Evolutionary conservation across 176 grass and related monocot genomes (phyloP).

Genomic region (Cymbopogon citratus): DNA sequence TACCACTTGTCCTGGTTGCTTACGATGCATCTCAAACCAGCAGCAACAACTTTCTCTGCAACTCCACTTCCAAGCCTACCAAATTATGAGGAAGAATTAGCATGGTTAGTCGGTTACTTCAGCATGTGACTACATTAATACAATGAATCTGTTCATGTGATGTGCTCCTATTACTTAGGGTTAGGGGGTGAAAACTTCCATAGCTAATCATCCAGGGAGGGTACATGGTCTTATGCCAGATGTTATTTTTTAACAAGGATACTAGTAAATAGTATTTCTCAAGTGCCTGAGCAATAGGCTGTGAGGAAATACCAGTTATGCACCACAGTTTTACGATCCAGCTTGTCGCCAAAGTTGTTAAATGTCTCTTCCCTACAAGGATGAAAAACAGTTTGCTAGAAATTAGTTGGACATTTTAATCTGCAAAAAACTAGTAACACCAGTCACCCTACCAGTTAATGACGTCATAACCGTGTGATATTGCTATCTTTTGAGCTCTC

Average conservation of each 20-base stretch:
- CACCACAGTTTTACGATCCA: constrained; percentile 78
- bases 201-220: too few species aligned
- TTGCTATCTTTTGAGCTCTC: constrained; percentile 76
- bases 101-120: background rate
- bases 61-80: constrained; percentile 74
- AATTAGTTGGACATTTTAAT: background rate
- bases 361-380: constrained; percentile 88
- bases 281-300: background rate
- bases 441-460: constrained; percentile 67
- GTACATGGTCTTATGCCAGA: background rate
- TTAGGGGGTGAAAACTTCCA: too few species aligned
- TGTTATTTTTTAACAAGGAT: constrained; percentile 12
- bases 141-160: background rate
- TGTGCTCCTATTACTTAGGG: background rate
- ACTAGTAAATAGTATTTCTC: background rate
- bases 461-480: constrained; percentile 69
- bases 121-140: background rate
- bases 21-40: constrained; percentile 81
- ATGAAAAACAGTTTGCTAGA: constrained; percentile 16
- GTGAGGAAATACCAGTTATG: constrained; percentile 80
- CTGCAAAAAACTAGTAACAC: constrained; percentile 4
- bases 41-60: constrained; percentile 56
- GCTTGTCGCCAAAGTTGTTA: constrained; percentile 73
- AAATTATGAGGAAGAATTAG: constrained; percentile 17
- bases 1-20: constrained; percentile 99